phyloP scores from a whole-genome alignment of 129 eudicot species.

The Artemisia annua region DNA sequence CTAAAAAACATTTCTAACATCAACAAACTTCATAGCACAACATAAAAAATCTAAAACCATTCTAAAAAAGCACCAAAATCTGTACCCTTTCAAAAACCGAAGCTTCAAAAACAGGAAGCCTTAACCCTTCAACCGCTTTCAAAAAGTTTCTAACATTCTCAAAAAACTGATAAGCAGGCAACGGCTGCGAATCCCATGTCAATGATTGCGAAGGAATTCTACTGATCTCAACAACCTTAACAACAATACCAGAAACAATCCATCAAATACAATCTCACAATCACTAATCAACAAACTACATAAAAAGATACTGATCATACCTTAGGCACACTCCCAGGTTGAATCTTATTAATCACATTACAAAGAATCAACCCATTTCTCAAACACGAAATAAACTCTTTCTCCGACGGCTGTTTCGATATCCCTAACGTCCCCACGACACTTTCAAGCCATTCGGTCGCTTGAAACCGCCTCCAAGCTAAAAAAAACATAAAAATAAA shows the following conservation, averaged over 20 bases:
- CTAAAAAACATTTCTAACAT: conserved; percentile 32
- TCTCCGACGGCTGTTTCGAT: conserved; percentile 65
- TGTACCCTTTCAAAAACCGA: conserved; percentile 86
- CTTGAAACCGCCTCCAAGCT: conserved; percentile 85
- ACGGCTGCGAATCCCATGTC: conserved; percentile 86
- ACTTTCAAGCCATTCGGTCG: conserved; percentile 81
- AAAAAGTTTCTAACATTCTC: conserved; percentile 90
- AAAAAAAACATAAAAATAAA: conserved; percentile 26
- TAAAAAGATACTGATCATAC: conserved; percentile 28
- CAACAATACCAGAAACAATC: background rate
- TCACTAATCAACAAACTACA: background rate
- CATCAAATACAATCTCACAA: background rate
- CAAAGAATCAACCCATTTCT: conserved; percentile 92
- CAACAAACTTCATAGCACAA: background rate
- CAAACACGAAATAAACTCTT: conserved; percentile 81
- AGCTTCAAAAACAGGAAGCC: conserved; percentile 83
- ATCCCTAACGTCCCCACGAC: conserved; percentile 78
- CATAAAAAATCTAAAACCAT: background rate
- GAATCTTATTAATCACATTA: conserved; percentile 79
- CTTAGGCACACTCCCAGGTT: conserved; percentile 90
- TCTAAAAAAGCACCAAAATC: background rate
- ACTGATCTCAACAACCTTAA: conserved; percentile 75
- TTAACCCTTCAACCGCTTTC: conserved; percentile 64
- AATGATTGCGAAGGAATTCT: conserved; percentile 41
- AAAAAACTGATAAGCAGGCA: conserved; percentile 96